Evolutionary conservation across 257 asterid genomes (phyloP).

Genomic region (Scutellaria minor): DNA sequence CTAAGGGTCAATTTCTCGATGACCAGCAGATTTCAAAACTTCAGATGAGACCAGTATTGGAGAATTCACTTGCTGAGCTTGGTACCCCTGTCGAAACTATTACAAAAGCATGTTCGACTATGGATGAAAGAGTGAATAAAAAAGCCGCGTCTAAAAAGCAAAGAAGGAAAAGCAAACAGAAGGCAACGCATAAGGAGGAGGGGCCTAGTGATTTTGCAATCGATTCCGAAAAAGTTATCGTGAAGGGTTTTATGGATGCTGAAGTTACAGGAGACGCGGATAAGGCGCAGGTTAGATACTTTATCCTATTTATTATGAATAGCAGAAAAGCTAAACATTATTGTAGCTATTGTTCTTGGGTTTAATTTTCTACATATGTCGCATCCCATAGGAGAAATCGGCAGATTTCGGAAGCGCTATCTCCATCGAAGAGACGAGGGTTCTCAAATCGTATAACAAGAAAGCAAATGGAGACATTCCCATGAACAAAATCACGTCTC

Average conservation of each 20-base stretch:
- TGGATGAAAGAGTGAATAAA: slow-evolving; percentile 62
- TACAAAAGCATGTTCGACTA: slow-evolving; percentile 49
- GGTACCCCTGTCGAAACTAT: slow-evolving; percentile 68
- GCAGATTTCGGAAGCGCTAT: slow-evolving; percentile 41
- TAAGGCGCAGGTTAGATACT: slow-evolving; percentile 47
- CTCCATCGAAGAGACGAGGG: slow-evolving; percentile 36
- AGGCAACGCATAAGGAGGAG: slow-evolving; percentile 52
- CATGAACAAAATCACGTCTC: slow-evolving; percentile 39
- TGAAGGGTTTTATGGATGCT: slow-evolving; percentile 46
- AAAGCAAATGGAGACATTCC: slow-evolving; percentile 43
- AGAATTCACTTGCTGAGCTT: slow-evolving; percentile 77
- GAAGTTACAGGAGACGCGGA: slow-evolving; percentile 47
- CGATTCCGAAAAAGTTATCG: slow-evolving; percentile 43
- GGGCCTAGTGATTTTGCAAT: slow-evolving; percentile 42
- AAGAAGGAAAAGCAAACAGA: slow-evolving; percentile 72
- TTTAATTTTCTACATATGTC: slow-evolving; percentile 4
- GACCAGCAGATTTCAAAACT: slow-evolving; percentile 89
- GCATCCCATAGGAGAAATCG: slow-evolving; percentile 50
- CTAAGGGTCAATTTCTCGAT: slow-evolving; percentile 74
- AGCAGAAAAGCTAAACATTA: not conserved
- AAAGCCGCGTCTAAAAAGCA: slow-evolving; percentile 60
- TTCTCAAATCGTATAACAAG: slow-evolving; percentile 41
- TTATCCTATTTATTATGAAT: slow-evolving; percentile 12
- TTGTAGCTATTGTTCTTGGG: slow-evolving; percentile 5
- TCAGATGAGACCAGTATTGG: slow-evolving; percentile 62